A percentile compares a stretch with the other conserved stretches of the same genome.
These are phyloP conservation scores for Aegilops tauschii DNA, from an alignment of 176 grass and related monocot genomes.

Conservation along the genomic window DNA sequence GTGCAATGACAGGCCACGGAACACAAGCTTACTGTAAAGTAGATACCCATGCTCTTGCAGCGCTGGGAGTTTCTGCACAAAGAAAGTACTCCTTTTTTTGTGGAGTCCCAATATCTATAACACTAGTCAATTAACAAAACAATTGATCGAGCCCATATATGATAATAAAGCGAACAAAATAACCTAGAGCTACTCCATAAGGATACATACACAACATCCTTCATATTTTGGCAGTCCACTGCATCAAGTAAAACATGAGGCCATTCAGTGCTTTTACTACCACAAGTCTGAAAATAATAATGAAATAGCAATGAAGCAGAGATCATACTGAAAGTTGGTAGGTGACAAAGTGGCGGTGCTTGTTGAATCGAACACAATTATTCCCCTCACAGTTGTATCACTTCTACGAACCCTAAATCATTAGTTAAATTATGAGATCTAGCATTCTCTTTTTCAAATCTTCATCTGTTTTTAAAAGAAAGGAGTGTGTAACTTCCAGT, in stretches of 20 bases:
- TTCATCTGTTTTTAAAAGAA: not conserved
- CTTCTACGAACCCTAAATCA: constrained; percentile 56
- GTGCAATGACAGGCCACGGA: constrained; percentile 30
- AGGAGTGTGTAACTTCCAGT: constrained; percentile 18
- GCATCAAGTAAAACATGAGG: constrained; percentile 39
- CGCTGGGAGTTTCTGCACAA: constrained; percentile 92
- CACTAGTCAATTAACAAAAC: constrained; percentile 55
- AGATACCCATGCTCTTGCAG: constrained; percentile 91
- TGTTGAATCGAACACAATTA: constrained; percentile 64
- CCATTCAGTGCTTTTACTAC: not conserved
- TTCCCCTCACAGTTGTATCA: constrained; percentile 57
- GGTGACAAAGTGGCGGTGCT: constrained; percentile 65
- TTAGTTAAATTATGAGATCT: constrained; percentile 29
- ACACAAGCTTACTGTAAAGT: constrained; percentile 83
- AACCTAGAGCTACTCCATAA: constrained; percentile 3
- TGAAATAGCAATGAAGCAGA: constrained; percentile 19
- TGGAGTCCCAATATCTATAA: constrained; percentile 89
- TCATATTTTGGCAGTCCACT: constrained; percentile 82
- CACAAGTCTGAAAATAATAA: constrained; percentile 5
- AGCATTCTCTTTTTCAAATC: not conserved
- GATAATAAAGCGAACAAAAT: constrained; percentile 7
- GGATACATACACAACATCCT: constrained; percentile 95
- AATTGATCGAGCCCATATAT: constrained; percentile 11
- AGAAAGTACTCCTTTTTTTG: constrained; percentile 90
- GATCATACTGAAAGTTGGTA: constrained; percentile 69